A percentile compares a stretch with the other conserved stretches of the same genome.
These are phyloP conservation scores for Phytomonas sp. DNA, from an alignment of 208 protist species.

Conservation along the genomic window DNA sequence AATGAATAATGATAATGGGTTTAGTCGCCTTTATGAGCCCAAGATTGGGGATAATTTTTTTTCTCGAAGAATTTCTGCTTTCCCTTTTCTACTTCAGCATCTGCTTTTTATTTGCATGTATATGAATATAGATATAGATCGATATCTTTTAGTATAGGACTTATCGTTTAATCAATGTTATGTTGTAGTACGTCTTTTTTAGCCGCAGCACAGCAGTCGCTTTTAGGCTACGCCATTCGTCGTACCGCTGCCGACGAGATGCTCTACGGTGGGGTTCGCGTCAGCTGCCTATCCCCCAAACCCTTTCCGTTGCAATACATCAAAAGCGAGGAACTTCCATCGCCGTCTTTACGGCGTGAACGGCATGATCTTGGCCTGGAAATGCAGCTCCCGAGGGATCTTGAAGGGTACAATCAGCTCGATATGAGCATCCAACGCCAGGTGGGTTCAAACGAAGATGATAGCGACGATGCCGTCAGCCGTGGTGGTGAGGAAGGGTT, in stretches of 20 bases:
- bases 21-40: slow-evolving; percentile 3
- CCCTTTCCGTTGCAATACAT: slow-evolving; percentile 44
- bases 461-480: background rate
- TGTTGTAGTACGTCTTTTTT: slow-evolving; percentile 3
- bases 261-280: slow-evolving; percentile 73
- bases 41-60: slow-evolving; percentile 9
- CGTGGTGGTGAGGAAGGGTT: slow-evolving; percentile 16
- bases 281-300: slow-evolving; percentile 37
- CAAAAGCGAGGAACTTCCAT: slow-evolving; percentile 51
- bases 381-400: slow-evolving; percentile 41
- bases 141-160: slow-evolving; percentile 5
- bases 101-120: background rate
- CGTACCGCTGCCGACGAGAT: slow-evolving; percentile 57
- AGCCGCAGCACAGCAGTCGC: slow-evolving; percentile 10
- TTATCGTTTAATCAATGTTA: slow-evolving; percentile 8
- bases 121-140: slow-evolving; percentile 3
- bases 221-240: slow-evolving; percentile 68
- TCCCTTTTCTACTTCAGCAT: background rate
- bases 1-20: slow-evolving; percentile 15
- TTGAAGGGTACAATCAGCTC: slow-evolving; percentile 25
- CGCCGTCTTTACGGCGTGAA: slow-evolving; percentile 38
- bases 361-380: slow-evolving; percentile 54
- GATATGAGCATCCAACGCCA: slow-evolving; percentile 15
- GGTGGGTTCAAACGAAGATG: slow-evolving; percentile 5
- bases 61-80: slow-evolving; percentile 1